Evolutionary conservation across 2,329 filamentous ascomycete species (phyloP).

Genomic region (Aspergillus sergii): DNA sequence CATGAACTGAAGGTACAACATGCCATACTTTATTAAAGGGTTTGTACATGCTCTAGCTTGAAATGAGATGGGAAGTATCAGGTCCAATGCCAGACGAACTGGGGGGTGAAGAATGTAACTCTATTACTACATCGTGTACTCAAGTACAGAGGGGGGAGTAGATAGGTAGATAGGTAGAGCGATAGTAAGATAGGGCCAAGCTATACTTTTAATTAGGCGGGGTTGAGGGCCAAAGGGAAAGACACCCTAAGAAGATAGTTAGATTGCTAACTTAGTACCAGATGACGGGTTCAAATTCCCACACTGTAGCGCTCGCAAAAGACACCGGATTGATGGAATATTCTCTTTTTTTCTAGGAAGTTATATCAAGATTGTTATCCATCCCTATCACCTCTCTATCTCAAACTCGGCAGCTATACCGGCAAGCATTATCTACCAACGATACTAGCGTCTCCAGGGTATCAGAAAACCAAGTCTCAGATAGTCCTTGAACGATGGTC

Average conservation of each 20-base stretch:
- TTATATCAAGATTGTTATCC: background rate
- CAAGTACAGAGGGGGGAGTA: background rate
- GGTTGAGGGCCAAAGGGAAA: conserved; percentile 3
- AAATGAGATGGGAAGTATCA: background rate
- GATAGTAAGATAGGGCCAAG: background rate
- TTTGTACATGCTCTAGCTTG: background rate
- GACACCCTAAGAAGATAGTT: conserved; percentile 3
- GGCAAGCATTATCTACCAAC: conserved; percentile 4
- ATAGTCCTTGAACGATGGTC: conserved; percentile 13
- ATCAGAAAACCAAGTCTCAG: background rate
- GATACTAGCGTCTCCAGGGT: background rate
- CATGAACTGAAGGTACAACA: background rate
- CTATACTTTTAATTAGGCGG: background rate
- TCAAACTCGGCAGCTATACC: background rate
- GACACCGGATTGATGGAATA: background rate
- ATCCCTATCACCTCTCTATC: background rate
- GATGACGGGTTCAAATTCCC: background rate
- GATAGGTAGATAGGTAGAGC: background rate
- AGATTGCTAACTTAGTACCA: background rate
- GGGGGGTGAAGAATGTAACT: conserved; percentile 3
- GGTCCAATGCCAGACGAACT: background rate
- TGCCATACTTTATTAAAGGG: conserved; percentile 4
- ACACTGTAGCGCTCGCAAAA: background rate
- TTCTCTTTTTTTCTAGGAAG: background rate
- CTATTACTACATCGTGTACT: conserved; percentile 3